A percentile compares a stretch with the other conserved stretches of the same genome.
Evolutionary conservation across 345 rosid species (phyloP).

Genomic region (Orychophragmus violaceus): DNA sequence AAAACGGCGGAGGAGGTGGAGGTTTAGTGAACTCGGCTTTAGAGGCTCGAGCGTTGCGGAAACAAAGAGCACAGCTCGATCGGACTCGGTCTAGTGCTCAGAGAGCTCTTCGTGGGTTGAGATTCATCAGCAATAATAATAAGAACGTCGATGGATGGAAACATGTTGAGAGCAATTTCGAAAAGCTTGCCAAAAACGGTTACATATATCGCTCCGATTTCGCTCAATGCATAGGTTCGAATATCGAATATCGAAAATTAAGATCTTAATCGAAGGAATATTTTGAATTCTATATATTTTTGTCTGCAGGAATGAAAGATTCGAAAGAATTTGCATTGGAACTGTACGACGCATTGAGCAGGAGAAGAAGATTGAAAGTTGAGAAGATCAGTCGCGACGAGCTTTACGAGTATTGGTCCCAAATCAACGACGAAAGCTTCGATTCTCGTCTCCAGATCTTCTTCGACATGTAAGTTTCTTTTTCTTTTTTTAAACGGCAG

Average conservation of each 20-base stretch:
- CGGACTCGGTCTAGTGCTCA: constrained; percentile 84
- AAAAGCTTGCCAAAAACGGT: constrained; percentile 69
- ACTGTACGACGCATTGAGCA: constrained; percentile 80
- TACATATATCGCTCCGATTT: constrained; percentile 73
- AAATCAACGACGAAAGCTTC: constrained; percentile 88
- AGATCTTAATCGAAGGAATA: no score
- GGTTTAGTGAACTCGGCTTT: constrained; percentile 59
- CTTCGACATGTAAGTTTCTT: constrained; percentile 79
- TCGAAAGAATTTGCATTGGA: constrained; percentile 84
- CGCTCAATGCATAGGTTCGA: constrained; percentile 93
- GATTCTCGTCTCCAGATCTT: constrained; percentile 99
- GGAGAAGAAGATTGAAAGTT: constrained; percentile 70
- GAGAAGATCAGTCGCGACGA: constrained; percentile 82
- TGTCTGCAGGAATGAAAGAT: constrained; percentile 69
- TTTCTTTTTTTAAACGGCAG: background rate
- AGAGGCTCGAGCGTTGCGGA: constrained; percentile 77
- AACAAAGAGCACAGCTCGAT: constrained; percentile 85
- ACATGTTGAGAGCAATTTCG: constrained; percentile 64
- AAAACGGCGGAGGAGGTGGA: constrained; percentile 24
- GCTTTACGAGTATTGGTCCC: constrained; percentile 85
- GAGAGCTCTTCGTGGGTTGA: constrained; percentile 82
- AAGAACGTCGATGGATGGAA: constrained; percentile 63
- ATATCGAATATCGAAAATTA: background rate
- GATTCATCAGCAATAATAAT: constrained; percentile 67
- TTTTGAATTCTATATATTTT: no score